These are phyloP conservation scores for Paspalum vaginatum DNA, from an alignment of 176 grass and related monocot species.

Conservation along the genomic window DNA sequence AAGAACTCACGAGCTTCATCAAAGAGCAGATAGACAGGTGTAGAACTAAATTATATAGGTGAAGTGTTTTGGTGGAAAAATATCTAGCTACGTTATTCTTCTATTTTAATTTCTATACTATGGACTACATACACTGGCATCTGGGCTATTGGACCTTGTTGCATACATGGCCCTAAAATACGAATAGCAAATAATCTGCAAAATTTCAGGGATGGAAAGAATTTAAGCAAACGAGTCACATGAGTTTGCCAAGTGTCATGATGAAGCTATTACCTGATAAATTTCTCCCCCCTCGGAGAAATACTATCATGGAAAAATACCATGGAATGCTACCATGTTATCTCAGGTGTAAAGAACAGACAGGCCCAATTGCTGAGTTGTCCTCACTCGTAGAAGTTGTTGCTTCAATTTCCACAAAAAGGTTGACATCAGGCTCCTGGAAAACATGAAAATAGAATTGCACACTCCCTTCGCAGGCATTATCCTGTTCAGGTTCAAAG, in stretches of 20 bases:
- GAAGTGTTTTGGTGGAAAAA: too few relatives aligned
- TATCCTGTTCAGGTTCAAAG: slow-evolving; percentile 99
- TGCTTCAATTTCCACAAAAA: slow-evolving; percentile 36
- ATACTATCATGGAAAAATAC: background rate
- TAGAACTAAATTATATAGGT: background rate
- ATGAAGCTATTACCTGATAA: slow-evolving; percentile 11
- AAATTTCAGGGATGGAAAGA: background rate
- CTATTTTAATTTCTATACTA: too few relatives aligned
- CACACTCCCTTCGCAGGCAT: slow-evolving; percentile 99
- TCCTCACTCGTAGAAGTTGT: slow-evolving; percentile 3
- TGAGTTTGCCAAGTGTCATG: background rate
- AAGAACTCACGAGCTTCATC: background rate
- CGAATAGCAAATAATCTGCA: background rate
- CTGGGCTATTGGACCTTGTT: too few relatives aligned
- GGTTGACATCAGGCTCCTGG: slow-evolving; percentile 50
- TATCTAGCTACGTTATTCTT: too few relatives aligned
- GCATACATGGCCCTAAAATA: too few relatives aligned
- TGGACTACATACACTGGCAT: too few relatives aligned
- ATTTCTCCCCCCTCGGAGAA: background rate
- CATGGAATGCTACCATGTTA: slow-evolving; percentile 33
- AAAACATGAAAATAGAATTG: slow-evolving; percentile 73
- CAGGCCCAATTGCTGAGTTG: slow-evolving; percentile 22
- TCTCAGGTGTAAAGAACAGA: slow-evolving; percentile 28
- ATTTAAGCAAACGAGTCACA: background rate
- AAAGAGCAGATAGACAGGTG: background rate